A percentile compares a stretch with the other conserved stretches of the same genome.
Evolutionary conservation across 495 filamentous ascomycete species (phyloP).

Genomic region (Tuber umbilicatum): DNA sequence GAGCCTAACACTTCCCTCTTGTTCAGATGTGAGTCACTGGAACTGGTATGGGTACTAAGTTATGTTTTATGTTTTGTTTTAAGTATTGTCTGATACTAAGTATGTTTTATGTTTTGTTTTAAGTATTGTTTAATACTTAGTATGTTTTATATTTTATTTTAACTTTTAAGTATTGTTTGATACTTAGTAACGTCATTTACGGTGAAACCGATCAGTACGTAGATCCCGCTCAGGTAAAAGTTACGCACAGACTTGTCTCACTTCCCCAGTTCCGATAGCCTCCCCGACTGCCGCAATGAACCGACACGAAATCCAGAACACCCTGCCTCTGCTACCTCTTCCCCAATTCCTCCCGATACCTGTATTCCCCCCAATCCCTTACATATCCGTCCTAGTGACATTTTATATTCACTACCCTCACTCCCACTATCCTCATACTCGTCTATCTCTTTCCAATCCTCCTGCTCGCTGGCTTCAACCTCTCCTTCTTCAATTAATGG

Average conservation of each 20-base stretch:
- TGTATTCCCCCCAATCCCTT: not conserved
- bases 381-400: not conserved
- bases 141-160: too few species aligned
- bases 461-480: fast-evolving
- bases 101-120: too few species aligned
- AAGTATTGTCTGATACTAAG: too few species aligned
- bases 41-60: too few species aligned
- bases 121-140: too few species aligned
- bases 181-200: too few species aligned
- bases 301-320: not conserved
- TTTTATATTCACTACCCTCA: not conserved
- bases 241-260: not conserved
- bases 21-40: too few species aligned
- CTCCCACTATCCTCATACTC: not conserved
- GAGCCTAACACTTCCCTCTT: too few species aligned
- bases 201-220: not conserved
- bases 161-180: too few species aligned
- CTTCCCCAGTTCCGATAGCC: not conserved
- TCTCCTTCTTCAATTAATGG: not conserved
- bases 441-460: not conserved
- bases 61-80: too few species aligned
- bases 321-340: not conserved
- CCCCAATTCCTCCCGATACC: not conserved
- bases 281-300: not conserved
- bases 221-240: not conserved